Conservation (phyloP, 306 rosid genomes). For the Trifolium repens region DNA sequence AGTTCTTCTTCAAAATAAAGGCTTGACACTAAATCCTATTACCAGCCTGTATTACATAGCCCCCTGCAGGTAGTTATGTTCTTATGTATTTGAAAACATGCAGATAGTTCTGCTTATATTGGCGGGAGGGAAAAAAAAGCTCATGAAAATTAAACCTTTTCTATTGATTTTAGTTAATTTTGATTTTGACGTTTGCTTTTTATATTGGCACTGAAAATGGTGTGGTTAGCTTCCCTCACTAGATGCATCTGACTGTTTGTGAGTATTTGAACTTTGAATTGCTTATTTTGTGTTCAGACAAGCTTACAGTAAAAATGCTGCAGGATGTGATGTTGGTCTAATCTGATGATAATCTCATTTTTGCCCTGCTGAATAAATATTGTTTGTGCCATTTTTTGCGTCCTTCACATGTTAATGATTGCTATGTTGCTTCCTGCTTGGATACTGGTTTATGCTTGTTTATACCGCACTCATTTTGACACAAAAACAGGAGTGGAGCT, state of each 20-base stretch:
- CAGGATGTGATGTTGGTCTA: conserved; percentile 2
- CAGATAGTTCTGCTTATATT: conserved; percentile 7
- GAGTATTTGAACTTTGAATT: conserved; percentile 14
- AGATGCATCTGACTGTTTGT: neutral
- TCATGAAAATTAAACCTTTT: neutral
- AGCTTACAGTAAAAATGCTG: conserved; percentile 24
- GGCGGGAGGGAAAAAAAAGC: neutral
- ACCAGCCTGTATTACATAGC: conserved; percentile 98
- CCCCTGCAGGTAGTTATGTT: conserved; percentile 89
- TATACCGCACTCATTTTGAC: conserved; percentile 18
- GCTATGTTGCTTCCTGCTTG: conserved; percentile 25
- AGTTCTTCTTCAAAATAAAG: conserved; percentile 98
- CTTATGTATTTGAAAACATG: conserved; percentile 14
- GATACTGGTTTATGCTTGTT: conserved; percentile 27
- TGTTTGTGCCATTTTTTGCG: conserved; percentile 7
- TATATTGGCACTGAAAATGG: conserved; percentile 10
- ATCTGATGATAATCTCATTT: conserved; percentile 6
- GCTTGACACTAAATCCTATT: conserved; percentile 90
- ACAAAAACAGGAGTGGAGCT: conserved; percentile 17
- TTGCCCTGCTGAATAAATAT: neutral
- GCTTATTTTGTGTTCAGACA: conserved; percentile 26
- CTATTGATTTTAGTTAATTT: conserved; percentile 13
- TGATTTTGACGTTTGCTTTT: conserved; percentile 27
- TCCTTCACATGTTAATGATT: conserved; percentile 31
- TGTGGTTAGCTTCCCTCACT: conserved; percentile 20